phyloP scores from a whole-genome alignment of 176 grass and related monocot genomes.

The Saccharum officinarum region DNA sequence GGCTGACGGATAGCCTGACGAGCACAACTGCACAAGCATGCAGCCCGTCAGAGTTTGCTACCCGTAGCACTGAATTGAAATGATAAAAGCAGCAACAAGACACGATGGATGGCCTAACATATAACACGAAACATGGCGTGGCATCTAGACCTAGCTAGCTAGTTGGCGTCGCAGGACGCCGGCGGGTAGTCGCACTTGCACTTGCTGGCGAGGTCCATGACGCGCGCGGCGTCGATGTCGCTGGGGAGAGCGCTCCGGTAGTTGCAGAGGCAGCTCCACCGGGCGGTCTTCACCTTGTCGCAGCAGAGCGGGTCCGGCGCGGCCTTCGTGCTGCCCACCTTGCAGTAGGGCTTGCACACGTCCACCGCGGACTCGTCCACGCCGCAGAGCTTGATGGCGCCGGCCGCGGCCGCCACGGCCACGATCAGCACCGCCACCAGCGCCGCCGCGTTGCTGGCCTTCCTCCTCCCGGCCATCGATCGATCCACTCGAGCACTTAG shows the following conservation, averaged over 20 bases:
- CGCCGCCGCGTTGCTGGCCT: neutral
- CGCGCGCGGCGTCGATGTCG: conserved; percentile 33
- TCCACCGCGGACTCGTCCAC: conserved; percentile 27
- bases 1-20: too few species aligned
- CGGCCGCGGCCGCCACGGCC: neutral
- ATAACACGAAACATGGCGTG: neutral
- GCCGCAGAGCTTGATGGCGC: conserved; percentile 24
- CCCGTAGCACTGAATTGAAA: too few species aligned
- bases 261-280: conserved; percentile 35
- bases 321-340: neutral
- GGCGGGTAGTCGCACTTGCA: conserved; percentile 38
- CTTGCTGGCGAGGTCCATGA: conserved; percentile 53
- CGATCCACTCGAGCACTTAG: neutral
- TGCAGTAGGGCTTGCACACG: conserved; percentile 40
- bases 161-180: neutral
- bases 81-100: neutral
- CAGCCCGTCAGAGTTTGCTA: too few species aligned
- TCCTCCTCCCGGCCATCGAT: neutral
- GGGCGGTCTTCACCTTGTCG: neutral
- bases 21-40: too few species aligned
- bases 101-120: neutral
- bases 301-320: conserved; percentile 19
- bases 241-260: neutral
- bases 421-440: conserved; percentile 19
- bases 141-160: neutral